A percentile compares a stretch with the other conserved stretches of the same genome.
Conservation (phyloP, 2,329 filamentous ascomycete species). For the Diaporthe citri region DNA sequence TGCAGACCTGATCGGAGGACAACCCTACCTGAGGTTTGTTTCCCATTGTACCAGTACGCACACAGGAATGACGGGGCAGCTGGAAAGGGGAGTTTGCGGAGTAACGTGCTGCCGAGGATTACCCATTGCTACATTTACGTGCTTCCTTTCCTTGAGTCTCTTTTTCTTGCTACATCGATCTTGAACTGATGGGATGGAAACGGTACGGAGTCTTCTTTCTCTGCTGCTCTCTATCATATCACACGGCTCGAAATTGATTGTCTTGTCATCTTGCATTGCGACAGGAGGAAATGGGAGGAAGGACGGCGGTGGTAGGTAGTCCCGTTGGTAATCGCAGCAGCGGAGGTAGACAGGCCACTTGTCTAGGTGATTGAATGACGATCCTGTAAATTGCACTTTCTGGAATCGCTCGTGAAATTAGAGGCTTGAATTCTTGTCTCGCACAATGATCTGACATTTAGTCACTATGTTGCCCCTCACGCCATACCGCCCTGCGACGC, state of each 20-base stretch:
- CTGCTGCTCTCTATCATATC: slow-evolving; percentile 6
- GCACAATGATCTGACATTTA: not conserved
- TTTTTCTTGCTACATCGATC: slow-evolving; percentile 21
- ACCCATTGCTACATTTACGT: slow-evolving; percentile 24
- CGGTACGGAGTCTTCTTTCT: slow-evolving; percentile 5
- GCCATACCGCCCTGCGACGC: not conserved
- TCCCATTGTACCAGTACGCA: slow-evolving; percentile 1
- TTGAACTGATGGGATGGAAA: slow-evolving; percentile 10
- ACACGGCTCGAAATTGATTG: slow-evolving; percentile 22
- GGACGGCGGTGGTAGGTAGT: slow-evolving; percentile 18
- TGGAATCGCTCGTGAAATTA: not conserved
- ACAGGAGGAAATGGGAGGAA: slow-evolving; percentile 10
- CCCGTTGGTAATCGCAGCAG: slow-evolving; percentile 29
- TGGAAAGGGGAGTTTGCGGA: slow-evolving; percentile 31
- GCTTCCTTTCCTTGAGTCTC: slow-evolving; percentile 24
- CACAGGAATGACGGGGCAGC: slow-evolving; percentile 19
- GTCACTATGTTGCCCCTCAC: not conserved
- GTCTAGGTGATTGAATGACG: slow-evolving; percentile 31
- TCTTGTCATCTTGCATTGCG: slow-evolving; percentile 28
- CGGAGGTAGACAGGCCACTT: slow-evolving; percentile 20
- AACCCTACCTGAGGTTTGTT: not conserved
- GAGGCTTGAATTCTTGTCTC: not conserved
- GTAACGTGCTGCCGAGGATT: slow-evolving; percentile 22
- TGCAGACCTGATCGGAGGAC: not conserved
- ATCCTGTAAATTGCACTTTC: slow-evolving; percentile 27